These are phyloP conservation scores for Cicer arietinum DNA, from an alignment of 306 rosid genomes.

Conservation along the genomic window DNA sequence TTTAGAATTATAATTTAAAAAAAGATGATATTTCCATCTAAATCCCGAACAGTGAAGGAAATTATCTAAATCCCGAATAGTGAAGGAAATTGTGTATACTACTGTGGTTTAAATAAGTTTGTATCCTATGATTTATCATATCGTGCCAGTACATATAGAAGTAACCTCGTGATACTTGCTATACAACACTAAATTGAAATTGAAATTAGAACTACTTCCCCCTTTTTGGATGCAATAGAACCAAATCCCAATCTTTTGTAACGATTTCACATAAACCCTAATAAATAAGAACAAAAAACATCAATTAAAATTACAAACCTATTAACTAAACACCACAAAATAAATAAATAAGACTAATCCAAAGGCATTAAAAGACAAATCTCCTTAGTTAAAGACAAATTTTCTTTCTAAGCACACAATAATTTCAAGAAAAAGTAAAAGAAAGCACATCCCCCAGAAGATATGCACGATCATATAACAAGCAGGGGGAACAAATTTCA, in stretches of 20 bases:
- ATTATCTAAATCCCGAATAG: too few species aligned
- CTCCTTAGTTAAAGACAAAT: slow-evolving; percentile 5
- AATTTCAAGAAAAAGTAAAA: not conserved
- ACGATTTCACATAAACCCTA: not conserved
- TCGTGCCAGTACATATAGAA: too few species aligned
- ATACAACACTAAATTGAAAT: not conserved
- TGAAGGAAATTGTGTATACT: too few species aligned
- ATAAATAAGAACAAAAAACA: not conserved
- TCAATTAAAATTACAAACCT: slow-evolving; percentile 8
- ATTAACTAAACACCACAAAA: slow-evolving; percentile 9
- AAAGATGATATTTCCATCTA: too few species aligned
- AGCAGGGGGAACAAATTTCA: slow-evolving; percentile 16
- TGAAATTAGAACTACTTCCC: not conserved
- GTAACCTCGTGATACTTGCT: not conserved
- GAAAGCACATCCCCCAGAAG: not conserved
- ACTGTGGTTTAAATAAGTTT: too few species aligned
- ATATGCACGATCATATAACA: slow-evolving; percentile 10
- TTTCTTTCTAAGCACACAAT: not conserved
- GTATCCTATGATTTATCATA: too few species aligned
- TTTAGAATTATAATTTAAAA: too few species aligned
- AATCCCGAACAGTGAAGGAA: too few species aligned
- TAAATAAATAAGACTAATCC: slow-evolving; percentile 12
- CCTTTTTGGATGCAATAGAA: not conserved
- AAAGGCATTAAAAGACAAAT: not conserved
- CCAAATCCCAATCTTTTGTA: not conserved